These are phyloP conservation scores for Penicillium sp. DNA, from an alignment of 2,329 filamentous ascomycete genomes.

Conservation along the genomic window DNA sequence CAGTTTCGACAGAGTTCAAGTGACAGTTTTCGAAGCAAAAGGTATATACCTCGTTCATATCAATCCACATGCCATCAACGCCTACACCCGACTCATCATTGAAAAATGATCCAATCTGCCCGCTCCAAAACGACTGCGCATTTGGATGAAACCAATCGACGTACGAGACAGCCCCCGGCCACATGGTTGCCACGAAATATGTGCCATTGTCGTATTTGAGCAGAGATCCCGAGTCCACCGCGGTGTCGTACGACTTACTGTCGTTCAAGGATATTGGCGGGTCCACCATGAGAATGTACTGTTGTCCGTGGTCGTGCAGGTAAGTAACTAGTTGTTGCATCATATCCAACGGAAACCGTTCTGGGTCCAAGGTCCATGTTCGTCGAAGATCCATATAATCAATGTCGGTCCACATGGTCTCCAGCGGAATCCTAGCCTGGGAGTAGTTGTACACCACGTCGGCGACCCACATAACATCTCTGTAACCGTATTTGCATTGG, in stretches of 20 bases:
- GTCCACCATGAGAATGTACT: constrained; percentile 77
- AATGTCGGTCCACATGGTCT: constrained; percentile 46
- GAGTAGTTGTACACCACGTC: constrained; percentile 44
- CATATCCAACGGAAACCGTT: constrained; percentile 37
- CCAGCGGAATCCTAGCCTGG: constrained; percentile 37
- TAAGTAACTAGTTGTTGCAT: constrained; percentile 64
- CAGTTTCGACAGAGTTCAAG: not conserved
- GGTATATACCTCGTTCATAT: constrained; percentile 56
- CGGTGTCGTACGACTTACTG: constrained; percentile 54
- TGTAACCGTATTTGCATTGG: constrained; percentile 63
- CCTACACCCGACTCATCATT: constrained; percentile 60
- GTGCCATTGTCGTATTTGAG: constrained; percentile 52
- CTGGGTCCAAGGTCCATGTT: constrained; percentile 38
- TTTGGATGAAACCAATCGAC: constrained; percentile 72
- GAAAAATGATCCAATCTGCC: constrained; percentile 65
- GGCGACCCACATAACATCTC: constrained; percentile 42
- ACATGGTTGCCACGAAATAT: constrained; percentile 62
- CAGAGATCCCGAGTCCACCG: constrained; percentile 54
- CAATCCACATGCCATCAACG: constrained; percentile 75
- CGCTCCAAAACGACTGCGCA: constrained; percentile 64
- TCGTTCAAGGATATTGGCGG: constrained; percentile 35
- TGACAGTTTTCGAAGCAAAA: not conserved
- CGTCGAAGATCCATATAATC: constrained; percentile 39
- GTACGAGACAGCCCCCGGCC: constrained; percentile 70
- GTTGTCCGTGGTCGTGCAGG: constrained; percentile 63